Percentiles rank a stretch among this genome's conserved stretches.
These are phyloP conservation scores for Taphrina wiesneri DNA, from an alignment of 1,139 yeast genomes.

Conservation along the genomic window DNA sequence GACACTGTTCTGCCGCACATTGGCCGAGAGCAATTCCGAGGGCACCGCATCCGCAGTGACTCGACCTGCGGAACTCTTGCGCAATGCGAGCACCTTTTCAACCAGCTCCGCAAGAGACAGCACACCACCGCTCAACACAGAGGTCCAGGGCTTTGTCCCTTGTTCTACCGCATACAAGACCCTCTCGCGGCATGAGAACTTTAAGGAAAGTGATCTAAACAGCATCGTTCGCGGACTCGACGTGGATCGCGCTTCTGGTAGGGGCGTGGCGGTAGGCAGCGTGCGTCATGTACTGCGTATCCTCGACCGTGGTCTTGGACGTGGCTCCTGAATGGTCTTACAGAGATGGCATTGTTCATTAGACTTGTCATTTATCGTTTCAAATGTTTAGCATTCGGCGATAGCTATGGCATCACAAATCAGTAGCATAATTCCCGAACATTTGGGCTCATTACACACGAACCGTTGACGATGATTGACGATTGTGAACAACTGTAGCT, in stretches of 20 bases:
- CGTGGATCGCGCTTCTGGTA: constrained; percentile 18
- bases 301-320: constrained; percentile 31
- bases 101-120: constrained; percentile 26
- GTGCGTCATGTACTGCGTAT: constrained; percentile 21
- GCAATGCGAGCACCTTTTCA: constrained; percentile 22
- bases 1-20: constrained; percentile 80
- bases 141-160: constrained; percentile 66
- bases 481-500: neutral
- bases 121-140: constrained; percentile 39
- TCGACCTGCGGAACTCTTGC: constrained; percentile 38
- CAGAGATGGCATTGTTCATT: too few species aligned
- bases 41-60: constrained; percentile 35
- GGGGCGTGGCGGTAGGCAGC: constrained; percentile 24
- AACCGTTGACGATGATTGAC: too few species aligned
- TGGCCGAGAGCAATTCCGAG: constrained; percentile 50
- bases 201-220: constrained; percentile 69
- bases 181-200: constrained; percentile 74
- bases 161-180: constrained; percentile 88
- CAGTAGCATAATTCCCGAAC: too few species aligned
- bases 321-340: neutral
- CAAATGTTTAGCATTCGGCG: neutral
- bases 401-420: neutral
- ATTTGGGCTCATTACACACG: too few species aligned
- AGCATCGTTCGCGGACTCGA: constrained; percentile 53
- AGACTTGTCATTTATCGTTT: too few species aligned